Base-by-base conservation (phyloP, 768 basidiomycete genomes). In the Amanita pallidorosea region DNA sequence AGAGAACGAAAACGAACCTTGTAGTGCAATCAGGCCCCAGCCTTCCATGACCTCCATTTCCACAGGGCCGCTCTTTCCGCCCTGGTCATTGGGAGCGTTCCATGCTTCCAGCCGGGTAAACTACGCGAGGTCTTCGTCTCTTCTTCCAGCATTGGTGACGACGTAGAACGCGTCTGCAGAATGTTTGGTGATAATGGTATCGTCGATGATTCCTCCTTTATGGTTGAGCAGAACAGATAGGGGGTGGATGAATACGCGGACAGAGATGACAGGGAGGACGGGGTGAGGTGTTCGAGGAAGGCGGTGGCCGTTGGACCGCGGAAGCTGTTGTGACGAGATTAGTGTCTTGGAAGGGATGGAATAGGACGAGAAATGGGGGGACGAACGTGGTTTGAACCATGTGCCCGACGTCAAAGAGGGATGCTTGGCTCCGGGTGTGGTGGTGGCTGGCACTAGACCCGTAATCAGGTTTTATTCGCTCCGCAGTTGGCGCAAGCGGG, bases 351-450 rank as follows among this genome's bases (percentile, higher is more conserved):
- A 13, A 20, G 47, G 37, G 46, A 23, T 7, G 34, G 5, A 8
- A 35, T 49, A 27, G 38, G 22, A 22, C 34, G 17, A 29, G 29
- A 38, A 17, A 13, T 33, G 35, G 35, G 29, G 33, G 52, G 2
- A 38, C 77, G 44, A 59, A 92, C 90, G 81, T 85, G 31, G 82
- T 80, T 64, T 98, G 95, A 13, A 98, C 88, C 95, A 99, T 99
- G 66, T 99, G 96, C 18, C 90, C 90, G 23, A 99, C 96, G 61
- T 99, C 96, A 63, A 99, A 99, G 29, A 99, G 72, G 0, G 93
- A 93, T 1, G 79, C 88, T 33, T 75, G 76, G 11, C 70, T 77
- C 37, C 96, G 82, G 46, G 94, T 88, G 60, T 97, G 86, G 41
- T 85, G 80, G 66, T 99, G 95, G 58, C 89, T 92, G 7, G 85